These are phyloP conservation scores for Emmonsiellopsis sp. DNA, from an alignment of 2,329 filamentous ascomycete species.

Conservation along the genomic window DNA sequence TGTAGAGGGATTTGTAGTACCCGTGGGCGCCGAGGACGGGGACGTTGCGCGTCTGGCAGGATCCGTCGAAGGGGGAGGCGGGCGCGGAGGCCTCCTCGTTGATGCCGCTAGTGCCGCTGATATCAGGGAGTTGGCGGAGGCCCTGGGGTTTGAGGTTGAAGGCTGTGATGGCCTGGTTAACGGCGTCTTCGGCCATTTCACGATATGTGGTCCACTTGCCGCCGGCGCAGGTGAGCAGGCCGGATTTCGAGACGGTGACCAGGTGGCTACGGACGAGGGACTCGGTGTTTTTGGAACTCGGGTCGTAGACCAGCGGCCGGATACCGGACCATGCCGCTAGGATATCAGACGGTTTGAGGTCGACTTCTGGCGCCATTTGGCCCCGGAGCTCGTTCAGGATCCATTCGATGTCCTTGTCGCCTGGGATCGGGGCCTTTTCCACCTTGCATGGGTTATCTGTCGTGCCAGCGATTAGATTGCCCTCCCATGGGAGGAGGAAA, in stretches of 20 bases:
- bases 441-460: slow-evolving; percentile 62
- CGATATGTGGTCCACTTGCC: slow-evolving; percentile 77
- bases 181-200: slow-evolving; percentile 70
- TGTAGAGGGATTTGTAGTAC: slow-evolving; percentile 70
- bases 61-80: slow-evolving; percentile 52
- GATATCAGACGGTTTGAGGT: slow-evolving; percentile 63
- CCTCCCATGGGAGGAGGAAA: slow-evolving; percentile 75
- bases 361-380: slow-evolving; percentile 65
- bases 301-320: slow-evolving; percentile 64
- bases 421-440: slow-evolving; percentile 55
- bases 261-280: slow-evolving; percentile 69
- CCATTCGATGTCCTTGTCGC: slow-evolving; percentile 66
- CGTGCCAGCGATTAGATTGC: slow-evolving; percentile 69
- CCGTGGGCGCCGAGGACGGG: slow-evolving; percentile 64
- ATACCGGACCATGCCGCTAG: slow-evolving; percentile 71
- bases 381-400: slow-evolving; percentile 64
- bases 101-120: slow-evolving; percentile 55
- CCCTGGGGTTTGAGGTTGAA: slow-evolving; percentile 50
- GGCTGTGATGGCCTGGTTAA: slow-evolving; percentile 58
- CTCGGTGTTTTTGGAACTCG: slow-evolving; percentile 65
- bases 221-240: slow-evolving; percentile 65
- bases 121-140: slow-evolving; percentile 46
- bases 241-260: slow-evolving; percentile 58
- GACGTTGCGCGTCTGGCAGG: slow-evolving; percentile 63
- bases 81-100: slow-evolving; percentile 43